Conservation (phyloP, 306 rosid species). For the Abrus pulchellus region DNA sequence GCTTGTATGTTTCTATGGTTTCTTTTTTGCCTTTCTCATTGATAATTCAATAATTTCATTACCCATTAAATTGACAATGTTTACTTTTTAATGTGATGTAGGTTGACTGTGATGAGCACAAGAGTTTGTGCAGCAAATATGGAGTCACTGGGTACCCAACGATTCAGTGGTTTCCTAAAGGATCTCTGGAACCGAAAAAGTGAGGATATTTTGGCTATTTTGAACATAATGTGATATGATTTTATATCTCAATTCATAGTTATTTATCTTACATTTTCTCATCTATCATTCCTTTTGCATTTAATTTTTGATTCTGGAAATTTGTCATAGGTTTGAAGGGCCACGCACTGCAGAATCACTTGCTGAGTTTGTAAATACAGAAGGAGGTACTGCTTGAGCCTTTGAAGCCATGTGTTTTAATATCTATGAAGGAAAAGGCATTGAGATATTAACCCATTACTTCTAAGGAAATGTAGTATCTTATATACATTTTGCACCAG, state of each 20-base stretch:
- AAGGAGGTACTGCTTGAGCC: slow-evolving; percentile 67
- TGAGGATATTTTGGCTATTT: slow-evolving; percentile 55
- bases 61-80: slow-evolving; percentile 16
- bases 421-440: slow-evolving; percentile 15
- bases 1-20: slow-evolving; percentile 23
- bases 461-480: slow-evolving; percentile 30
- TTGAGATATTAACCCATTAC: slow-evolving; percentile 19
- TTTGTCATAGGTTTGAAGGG: slow-evolving; percentile 74
- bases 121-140: slow-evolving; percentile 59
- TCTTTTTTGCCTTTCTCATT: slow-evolving; percentile 5
- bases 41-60: neutral
- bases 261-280: slow-evolving; percentile 21
- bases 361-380: slow-evolving; percentile 79
- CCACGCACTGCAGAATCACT: slow-evolving; percentile 84
- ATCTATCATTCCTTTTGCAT: neutral
- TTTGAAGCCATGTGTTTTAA: slow-evolving; percentile 14
- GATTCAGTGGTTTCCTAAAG: slow-evolving; percentile 88
- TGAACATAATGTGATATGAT: slow-evolving; percentile 14
- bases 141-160: slow-evolving; percentile 90
- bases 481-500: neutral
- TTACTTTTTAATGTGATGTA: slow-evolving; percentile 33
- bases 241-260: slow-evolving; percentile 21
- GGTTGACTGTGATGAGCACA: slow-evolving; percentile 74
- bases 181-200: slow-evolving; percentile 92
- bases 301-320: slow-evolving; percentile 36